These are phyloP conservation scores for Ordospora colligata DNA, from an alignment of 371 early-diverging fungal genomes.

Conservation along the genomic window DNA sequence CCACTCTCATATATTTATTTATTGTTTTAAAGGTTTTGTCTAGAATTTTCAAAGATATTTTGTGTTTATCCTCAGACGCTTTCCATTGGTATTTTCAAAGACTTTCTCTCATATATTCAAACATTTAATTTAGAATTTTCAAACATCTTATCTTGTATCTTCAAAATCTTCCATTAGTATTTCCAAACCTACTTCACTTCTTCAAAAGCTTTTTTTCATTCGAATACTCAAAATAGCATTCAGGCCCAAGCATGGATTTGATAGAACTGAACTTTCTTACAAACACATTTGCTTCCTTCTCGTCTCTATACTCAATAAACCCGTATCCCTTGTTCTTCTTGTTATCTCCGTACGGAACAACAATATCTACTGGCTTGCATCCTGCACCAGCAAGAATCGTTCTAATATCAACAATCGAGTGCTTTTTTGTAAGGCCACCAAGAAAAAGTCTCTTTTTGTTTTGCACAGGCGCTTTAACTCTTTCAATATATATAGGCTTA, in stretches of 20 bases:
- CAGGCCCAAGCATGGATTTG: slow-evolving; percentile 32
- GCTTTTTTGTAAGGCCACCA: slow-evolving; percentile 49
- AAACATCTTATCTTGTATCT: too few species aligned
- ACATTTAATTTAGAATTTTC: too few species aligned
- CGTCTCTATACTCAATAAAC: slow-evolving; percentile 51
- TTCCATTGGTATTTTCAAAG: too few species aligned
- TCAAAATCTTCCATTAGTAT: too few species aligned
- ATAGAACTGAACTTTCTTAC: slow-evolving; percentile 26
- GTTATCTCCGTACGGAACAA: slow-evolving; percentile 21
- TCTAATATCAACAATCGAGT: slow-evolving; percentile 40
- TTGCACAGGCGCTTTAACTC: slow-evolving; percentile 42
- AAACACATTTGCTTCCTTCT: slow-evolving; percentile 51
- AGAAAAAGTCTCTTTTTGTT: slow-evolving; percentile 53
- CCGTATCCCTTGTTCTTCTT: slow-evolving; percentile 58
- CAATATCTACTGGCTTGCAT: slow-evolving; percentile 39
- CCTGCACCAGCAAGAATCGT: slow-evolving; percentile 39
- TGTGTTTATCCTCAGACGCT: too few species aligned
- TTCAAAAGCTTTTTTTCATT: slow-evolving; percentile 26
- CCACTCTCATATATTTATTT: too few species aligned
- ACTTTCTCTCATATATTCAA: too few species aligned
- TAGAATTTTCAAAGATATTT: too few species aligned
- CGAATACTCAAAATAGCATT: slow-evolving; percentile 41
- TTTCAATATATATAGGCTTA: slow-evolving; percentile 54
- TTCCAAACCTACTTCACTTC: background rate
- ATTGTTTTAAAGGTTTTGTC: too few species aligned